phyloP scores from a whole-genome alignment of 192 early-diverging fungal genomes.

The Coemansia sp. region DNA sequence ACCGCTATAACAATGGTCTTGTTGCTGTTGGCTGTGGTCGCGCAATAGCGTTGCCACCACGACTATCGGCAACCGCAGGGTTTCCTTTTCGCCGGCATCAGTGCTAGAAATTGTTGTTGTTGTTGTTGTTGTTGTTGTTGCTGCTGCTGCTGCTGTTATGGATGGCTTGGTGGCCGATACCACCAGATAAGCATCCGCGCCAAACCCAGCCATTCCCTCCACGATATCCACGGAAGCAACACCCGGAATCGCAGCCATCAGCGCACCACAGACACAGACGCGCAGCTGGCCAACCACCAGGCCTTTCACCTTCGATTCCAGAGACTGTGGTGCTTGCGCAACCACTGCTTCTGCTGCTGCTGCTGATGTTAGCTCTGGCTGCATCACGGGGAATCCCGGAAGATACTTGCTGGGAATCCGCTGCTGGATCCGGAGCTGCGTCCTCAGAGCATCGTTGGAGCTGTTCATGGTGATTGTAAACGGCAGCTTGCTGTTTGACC shows the following conservation, averaged over 20 bases:
- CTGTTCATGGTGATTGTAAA: conserved; percentile 10
- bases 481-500: neutral
- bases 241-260: neutral
- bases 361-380: neutral
- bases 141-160: too few species aligned
- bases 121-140: too few species aligned
- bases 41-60: neutral
- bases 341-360: neutral
- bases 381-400: neutral
- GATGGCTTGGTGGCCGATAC: neutral
- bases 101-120: too few species aligned
- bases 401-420: conserved; percentile 5
- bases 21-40: neutral
- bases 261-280: conserved; percentile 5
- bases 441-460: conserved; percentile 1
- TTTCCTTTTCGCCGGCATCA: neutral
- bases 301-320: neutral
- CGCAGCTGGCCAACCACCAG: conserved; percentile 15
- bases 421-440: conserved; percentile 11
- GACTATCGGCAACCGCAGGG: conserved; percentile 10
- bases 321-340: neutral
- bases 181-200: conserved; percentile 21
- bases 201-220: conserved; percentile 16
- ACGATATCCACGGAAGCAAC: conserved; percentile 2
- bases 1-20: neutral